Conservation (phyloP, 805 yeast genomes). For the Metschnikowia dekortorum region DNA sequence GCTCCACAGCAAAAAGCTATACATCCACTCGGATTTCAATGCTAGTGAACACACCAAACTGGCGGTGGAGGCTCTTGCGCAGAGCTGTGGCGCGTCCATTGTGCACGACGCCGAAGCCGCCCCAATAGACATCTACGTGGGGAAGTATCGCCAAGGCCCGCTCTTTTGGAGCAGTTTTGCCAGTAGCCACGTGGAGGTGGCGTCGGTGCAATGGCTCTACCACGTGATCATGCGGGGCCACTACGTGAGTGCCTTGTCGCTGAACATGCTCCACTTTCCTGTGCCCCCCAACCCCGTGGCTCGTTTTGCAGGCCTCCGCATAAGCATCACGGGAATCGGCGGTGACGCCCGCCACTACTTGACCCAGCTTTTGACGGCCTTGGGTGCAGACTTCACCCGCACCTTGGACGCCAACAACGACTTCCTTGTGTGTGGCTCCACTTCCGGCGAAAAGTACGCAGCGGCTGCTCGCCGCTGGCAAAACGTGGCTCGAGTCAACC, state of each 20-base stretch:
- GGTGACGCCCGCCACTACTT: conserved; percentile 82
- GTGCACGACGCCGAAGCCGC: conserved; percentile 18
- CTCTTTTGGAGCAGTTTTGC: conserved; percentile 47
- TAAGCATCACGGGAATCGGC: conserved; percentile 74
- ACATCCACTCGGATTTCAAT: conserved; percentile 51
- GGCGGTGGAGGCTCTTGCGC: conserved; percentile 43
- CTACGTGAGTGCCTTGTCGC: conserved; percentile 52
- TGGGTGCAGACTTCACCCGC: conserved; percentile 77
- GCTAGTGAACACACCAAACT: conserved; percentile 41
- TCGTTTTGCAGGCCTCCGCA: conserved; percentile 49
- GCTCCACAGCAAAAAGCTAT: conserved; percentile 39
- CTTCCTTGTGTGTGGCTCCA: conserved; percentile 63
- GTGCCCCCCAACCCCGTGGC: conserved; percentile 48
- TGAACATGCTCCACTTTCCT: conserved; percentile 69
- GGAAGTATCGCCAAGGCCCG: conserved; percentile 57
- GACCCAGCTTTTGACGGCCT: conserved; percentile 52
- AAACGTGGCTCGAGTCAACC: conserved; percentile 59
- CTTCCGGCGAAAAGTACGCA: conserved; percentile 68
- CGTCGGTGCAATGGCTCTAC: conserved; percentile 74
- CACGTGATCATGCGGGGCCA: conserved; percentile 52
- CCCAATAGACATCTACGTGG: conserved; percentile 45
- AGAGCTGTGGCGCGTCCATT: conserved; percentile 52
- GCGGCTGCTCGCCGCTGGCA: conserved; percentile 67
- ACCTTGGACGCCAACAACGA: conserved; percentile 64
- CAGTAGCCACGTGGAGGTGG: conserved; percentile 40